Conservation (phyloP, 495 filamentous ascomycete species). For the Mytilinidion resinicola region DNA sequence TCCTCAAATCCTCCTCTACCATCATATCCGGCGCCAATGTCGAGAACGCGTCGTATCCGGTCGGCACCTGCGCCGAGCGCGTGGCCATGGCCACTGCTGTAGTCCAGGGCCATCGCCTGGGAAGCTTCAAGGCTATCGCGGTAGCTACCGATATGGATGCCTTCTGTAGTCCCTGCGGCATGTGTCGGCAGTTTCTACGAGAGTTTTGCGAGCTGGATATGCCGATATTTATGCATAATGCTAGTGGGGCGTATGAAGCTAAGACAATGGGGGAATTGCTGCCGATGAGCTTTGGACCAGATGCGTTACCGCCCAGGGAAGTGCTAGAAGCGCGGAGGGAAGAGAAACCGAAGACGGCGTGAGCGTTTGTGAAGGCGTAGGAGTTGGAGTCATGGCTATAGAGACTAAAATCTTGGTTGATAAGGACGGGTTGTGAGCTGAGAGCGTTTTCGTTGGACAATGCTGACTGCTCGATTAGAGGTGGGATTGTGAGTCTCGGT, state of each 20-base stretch:
- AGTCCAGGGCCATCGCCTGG: slow-evolving; percentile 39
- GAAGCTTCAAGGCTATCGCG: slow-evolving; percentile 78
- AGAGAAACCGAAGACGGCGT: slow-evolving; percentile 4
- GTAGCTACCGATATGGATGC: slow-evolving; percentile 69
- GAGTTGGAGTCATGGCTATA: neutral
- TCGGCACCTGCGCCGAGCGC: slow-evolving; percentile 90
- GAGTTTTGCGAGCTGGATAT: slow-evolving; percentile 45
- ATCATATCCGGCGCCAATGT: slow-evolving; percentile 72
- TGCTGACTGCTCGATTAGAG: no score
- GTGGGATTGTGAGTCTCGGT: no score
- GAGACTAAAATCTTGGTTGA: no score
- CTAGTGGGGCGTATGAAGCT: slow-evolving; percentile 59
- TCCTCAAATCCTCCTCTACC: slow-evolving; percentile 42
- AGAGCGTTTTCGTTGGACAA: no score
- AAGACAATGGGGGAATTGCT: slow-evolving; percentile 58
- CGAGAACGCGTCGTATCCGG: slow-evolving; percentile 89
- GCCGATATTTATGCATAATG: slow-evolving; percentile 91
- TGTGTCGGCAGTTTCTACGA: slow-evolving; percentile 47
- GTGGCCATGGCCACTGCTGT: slow-evolving; percentile 80
- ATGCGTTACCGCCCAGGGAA: slow-evolving; percentile 22
- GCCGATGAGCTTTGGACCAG: slow-evolving; percentile 29
- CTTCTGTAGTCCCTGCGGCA: slow-evolving; percentile 46
- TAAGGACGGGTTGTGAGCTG: no score
- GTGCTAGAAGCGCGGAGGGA: slow-evolving; percentile 4
- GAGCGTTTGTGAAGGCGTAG: neutral